phyloP scores from a whole-genome alignment of 306 rosid species.

The Quercus engelmannii region DNA sequence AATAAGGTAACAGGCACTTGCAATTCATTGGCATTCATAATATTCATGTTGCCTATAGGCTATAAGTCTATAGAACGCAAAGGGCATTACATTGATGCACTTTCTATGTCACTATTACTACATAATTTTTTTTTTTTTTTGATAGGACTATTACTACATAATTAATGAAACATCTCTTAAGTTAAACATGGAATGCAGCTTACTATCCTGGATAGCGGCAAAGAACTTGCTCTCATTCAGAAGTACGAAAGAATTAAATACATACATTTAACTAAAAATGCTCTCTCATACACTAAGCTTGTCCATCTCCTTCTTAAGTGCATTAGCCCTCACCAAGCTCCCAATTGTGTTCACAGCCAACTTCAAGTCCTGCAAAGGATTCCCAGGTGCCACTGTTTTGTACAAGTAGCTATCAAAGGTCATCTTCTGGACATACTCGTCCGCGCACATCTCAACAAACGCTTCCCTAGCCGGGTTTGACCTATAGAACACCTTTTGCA shows the following conservation, averaged over 20 bases:
- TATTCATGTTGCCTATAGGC: neutral
- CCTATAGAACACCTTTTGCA: slow-evolving; percentile 97
- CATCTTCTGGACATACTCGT: slow-evolving; percentile 99
- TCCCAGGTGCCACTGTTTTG: slow-evolving; percentile 90
- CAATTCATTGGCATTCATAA: neutral
- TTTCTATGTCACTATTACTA: neutral
- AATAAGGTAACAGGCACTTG: neutral
- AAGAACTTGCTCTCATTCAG: slow-evolving; percentile 4
- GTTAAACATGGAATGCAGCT: slow-evolving; percentile 4
- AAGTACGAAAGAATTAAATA: slow-evolving; percentile 6
- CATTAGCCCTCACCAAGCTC: slow-evolving; percentile 92
- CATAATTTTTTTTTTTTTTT: too few species aligned
- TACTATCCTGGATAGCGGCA: slow-evolving; percentile 17
- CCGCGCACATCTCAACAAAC: slow-evolving; percentile 98
- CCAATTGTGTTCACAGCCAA: slow-evolving; percentile 95
- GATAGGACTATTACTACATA: too few species aligned
- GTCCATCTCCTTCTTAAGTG: slow-evolving; percentile 83
- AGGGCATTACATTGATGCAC: neutral
- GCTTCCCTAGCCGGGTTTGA: slow-evolving; percentile 98
- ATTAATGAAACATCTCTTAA: neutral
- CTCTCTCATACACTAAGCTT: slow-evolving; percentile 59
- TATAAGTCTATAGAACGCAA: neutral
- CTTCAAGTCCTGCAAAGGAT: slow-evolving; percentile 83
- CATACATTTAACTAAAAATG: slow-evolving; percentile 1
- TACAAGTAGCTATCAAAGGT: slow-evolving; percentile 94